Base-by-base conservation (phyloP, 441 rosid genomes). In the Mallotus japonicus region DNA sequence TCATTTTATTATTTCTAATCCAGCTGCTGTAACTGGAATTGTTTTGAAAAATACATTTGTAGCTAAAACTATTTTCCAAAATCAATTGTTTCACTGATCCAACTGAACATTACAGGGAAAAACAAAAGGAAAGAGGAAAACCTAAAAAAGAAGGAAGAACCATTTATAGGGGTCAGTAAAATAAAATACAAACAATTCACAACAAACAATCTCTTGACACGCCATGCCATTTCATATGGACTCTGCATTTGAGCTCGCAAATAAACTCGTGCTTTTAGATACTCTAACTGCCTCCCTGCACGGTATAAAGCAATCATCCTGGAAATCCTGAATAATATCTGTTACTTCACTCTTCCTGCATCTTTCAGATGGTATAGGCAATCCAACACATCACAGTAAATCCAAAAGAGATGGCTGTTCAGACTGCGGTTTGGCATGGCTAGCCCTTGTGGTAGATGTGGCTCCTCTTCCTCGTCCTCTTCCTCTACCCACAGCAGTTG, bases 401-500 rank as follows among this genome's bases (percentile, higher is more conserved):
- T 95, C 98, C 79, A 92, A 54, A 55, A 95, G 84, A 58, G 93
- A 85, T 20, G 96, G 90, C 70, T 81, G 92, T 73, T 74, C 85
- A 3, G 89, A 75, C 37, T 83, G 79, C 6, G 78, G 71, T 77
- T 86, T 92, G 19, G 82, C 65, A 15, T 85, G 80, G 73, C 54
- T 82, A 54, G 89, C 46, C 63, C 85, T 85, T 64, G 92, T 76
- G 54, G 78, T 67, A 51, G 87, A 73, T 69, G 71, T 63, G 8
- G 67, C 69, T 4, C 88, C 89, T 55, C 88, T 86, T 67, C 93
- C 96, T 73, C 93, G 83, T 47, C 96, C 98, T 75, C 97, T 83
- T 61, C 97, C 94, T 80, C 93, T 85, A 42, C 92, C 96, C 66
- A 87, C 90, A 19, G 89, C 87, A 71, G 80, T 80, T 50, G 80